Conservation (phyloP, 345 rosid genomes). For the Ceriops tagal region DNA sequence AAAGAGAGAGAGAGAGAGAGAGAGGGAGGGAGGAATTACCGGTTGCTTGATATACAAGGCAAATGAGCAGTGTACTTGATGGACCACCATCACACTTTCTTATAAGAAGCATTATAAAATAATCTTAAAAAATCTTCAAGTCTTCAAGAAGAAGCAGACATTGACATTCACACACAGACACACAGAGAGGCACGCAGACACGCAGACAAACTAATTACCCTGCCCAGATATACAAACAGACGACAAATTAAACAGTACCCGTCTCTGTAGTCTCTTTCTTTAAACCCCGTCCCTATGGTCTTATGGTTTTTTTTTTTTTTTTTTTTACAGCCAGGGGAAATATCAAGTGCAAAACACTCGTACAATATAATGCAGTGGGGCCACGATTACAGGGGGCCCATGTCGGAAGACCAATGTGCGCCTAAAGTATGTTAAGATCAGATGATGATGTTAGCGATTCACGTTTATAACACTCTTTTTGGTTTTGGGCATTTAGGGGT, state of each 20-base stretch:
- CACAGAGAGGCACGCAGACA: not conserved
- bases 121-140: not conserved
- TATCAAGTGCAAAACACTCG: not conserved
- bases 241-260: not conserved
- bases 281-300: not conserved
- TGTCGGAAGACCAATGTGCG: constrained; percentile 14
- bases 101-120: constrained; percentile 19
- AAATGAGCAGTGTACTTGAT: constrained; percentile 79
- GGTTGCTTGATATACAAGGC: constrained; percentile 89
- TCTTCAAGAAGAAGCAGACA: not conserved
- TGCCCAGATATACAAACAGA: too few relatives aligned
- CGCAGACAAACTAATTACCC: not conserved
- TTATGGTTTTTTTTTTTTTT: not conserved
- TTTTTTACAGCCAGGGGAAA: not conserved
- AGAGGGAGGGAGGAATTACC: constrained; percentile 31
- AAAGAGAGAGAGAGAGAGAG: constrained; percentile 19
- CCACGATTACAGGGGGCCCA: constrained; percentile 26
- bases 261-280: not conserved
- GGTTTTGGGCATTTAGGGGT: constrained; percentile 35
- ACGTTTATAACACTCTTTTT: constrained; percentile 37
- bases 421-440: constrained; percentile 16
- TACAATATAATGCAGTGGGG: not conserved
- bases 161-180: too few relatives aligned
- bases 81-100: constrained; percentile 65
- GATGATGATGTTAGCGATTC: constrained; percentile 32